Evolutionary conservation across 2,329 filamentous ascomycete genomes (phyloP).

Genomic region (Trichoderma polysporum): DNA sequence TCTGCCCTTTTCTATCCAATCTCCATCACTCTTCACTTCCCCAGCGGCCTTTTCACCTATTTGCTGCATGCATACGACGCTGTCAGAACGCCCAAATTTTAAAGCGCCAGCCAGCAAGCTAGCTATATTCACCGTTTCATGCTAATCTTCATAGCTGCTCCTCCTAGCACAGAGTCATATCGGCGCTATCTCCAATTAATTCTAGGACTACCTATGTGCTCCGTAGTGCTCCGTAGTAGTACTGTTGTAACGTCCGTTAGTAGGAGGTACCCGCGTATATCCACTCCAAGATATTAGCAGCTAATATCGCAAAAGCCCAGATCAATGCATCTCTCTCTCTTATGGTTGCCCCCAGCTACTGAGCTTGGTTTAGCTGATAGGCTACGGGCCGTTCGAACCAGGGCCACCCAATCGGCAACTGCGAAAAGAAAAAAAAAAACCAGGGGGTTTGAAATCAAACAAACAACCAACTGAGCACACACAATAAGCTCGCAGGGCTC

Average conservation of each 20-base stretch:
- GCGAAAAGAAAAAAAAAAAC: neutral
- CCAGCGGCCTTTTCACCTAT: no score
- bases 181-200: no score
- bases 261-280: neutral
- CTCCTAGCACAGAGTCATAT: no score
- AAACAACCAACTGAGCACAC: neutral
- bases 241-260: no score
- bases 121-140: no score
- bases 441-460: neutral
- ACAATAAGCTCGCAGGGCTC: neutral
- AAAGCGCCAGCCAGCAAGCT: no score
- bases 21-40: neutral
- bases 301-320: constrained; percentile 1
- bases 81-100: no score
- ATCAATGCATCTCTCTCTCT: constrained; percentile 1
- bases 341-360: constrained; percentile 6
- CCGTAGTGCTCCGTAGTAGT: neutral
- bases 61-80: no score
- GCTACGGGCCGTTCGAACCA: neutral
- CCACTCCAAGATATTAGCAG: neutral
- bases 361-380: neutral
- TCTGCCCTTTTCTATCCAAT: neutral
- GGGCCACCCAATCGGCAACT: constrained; percentile 14
- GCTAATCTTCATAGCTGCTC: no score
- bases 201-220: no score